Base-by-base conservation (phyloP, 768 basidiomycete genomes). In the Leccinum ochraceum region DNA sequence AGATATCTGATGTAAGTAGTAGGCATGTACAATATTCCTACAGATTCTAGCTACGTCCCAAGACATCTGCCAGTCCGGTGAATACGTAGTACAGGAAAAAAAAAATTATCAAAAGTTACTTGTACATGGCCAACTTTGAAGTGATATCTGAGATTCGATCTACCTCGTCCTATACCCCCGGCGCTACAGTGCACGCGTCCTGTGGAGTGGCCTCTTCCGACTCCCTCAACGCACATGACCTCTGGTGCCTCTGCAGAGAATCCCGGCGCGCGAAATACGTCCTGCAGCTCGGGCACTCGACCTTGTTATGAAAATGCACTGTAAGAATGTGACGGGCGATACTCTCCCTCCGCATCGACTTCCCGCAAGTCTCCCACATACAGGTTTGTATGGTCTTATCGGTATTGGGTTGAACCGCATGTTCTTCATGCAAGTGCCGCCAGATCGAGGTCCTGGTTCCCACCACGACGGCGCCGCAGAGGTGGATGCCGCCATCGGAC, bases 201-300 rank as follows among this genome's bases (percentile, higher is more conserved):
- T 49, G 13, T 30, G 13, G 8, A 39, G 17, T 16, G 4, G 39
- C 20, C 28, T 62, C 58, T 58, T 6, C 30, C 8, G 30, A 30
- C 8, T 30, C 51, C 36, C 5, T 52, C 16, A 6, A 28, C 9
- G 4, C 24, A 53, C 69, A 71, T 9, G 53, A 50, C 53, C 32
- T 65, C 39, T 30, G 56, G 56, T 71, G 71, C 22, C 71, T 69
- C 56, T 65, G 63, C 58, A 72, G 11, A 14, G 71, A 72, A 44
- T 72, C 71, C 10, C 7, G 26, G 7, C 71, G 68, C 13, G 73
- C 71, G 24, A 74, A 72, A 26, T 11, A 17, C 28, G 56, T 56
- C 10, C 56, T 50, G 34, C 73, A 72, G 20, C 11, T n/a, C 1
- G 55, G 20, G 26, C 73, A 73, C 6, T 16, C 14, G 6, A 59